Conservation (phyloP, 2,329 filamentous ascomycete species). For the Alternaria sp. region DNA sequence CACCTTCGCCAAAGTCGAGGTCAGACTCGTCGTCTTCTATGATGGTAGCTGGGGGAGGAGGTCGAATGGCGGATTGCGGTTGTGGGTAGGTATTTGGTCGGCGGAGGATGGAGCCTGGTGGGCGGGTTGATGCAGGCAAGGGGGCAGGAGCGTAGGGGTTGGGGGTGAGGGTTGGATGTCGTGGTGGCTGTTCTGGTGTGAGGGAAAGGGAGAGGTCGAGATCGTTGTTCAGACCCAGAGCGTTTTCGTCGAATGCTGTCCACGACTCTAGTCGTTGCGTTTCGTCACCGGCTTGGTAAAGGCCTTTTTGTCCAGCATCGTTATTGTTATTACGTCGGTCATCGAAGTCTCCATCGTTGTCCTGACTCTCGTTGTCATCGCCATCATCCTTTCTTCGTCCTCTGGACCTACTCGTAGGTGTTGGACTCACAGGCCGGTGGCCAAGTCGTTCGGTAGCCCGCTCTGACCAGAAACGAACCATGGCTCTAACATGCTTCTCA, state of each 20-base stretch:
- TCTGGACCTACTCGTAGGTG: constrained; percentile 32
- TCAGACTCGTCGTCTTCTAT: constrained; percentile 29
- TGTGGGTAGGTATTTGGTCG: constrained; percentile 31
- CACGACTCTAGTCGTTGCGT: constrained; percentile 48
- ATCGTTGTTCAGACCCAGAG: constrained; percentile 37
- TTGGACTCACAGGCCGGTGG: constrained; percentile 34
- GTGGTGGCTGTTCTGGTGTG: constrained; percentile 31
- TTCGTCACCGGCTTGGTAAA: constrained; percentile 34
- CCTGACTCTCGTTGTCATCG: not conserved
- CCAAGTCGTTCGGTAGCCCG: constrained; percentile 50
- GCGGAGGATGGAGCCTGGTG: constrained; percentile 18
- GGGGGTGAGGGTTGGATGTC: constrained; percentile 8
- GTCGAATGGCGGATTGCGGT: constrained; percentile 24
- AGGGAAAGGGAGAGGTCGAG: constrained; percentile 44
- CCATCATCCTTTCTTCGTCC: constrained; percentile 15
- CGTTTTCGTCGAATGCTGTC: constrained; percentile 51
- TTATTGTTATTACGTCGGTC: constrained; percentile 3
- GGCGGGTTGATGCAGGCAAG: constrained; percentile 18
- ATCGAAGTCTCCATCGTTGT: not conserved
- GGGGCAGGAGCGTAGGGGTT: constrained; percentile 11
- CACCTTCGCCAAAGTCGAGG: constrained; percentile 19
- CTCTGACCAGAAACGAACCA: constrained; percentile 65
- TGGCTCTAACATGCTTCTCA: constrained; percentile 63
- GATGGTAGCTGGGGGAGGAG: constrained; percentile 31
- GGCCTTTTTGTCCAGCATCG: constrained; percentile 11